Evolutionary conservation across 169 alveolate species (phyloP).

Genomic region (Ichthyophthirius multifiliis): DNA sequence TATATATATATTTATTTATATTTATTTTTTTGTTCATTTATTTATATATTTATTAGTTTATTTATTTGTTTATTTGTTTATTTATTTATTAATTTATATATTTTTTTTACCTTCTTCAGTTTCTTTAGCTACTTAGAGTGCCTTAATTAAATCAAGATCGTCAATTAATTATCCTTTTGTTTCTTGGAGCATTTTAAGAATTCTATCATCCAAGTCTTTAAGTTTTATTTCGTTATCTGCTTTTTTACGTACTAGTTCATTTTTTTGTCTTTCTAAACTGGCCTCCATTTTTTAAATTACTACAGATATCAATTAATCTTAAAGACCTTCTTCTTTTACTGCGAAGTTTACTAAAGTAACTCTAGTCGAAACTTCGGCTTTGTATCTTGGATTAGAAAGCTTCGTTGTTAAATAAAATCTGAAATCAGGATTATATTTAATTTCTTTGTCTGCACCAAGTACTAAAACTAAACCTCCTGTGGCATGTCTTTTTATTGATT

Average conservation of each 20-base stretch:
- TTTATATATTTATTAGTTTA: not conserved
- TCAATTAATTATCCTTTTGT: constrained; percentile 91
- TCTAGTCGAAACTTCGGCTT: constrained; percentile 93
- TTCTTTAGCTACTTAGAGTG: constrained; percentile 78
- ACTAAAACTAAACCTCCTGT: constrained; percentile 70
- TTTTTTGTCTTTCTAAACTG: constrained; percentile 87
- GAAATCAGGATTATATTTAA: constrained; percentile 87
- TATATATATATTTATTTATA: not conserved
- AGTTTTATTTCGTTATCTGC: constrained; percentile 88
- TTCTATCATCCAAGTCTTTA: constrained; percentile 91
- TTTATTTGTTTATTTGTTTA: not conserved
- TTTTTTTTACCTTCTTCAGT: constrained; percentile 78
- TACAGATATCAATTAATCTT: constrained; percentile 88
- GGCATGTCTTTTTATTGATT: constrained; percentile 69
- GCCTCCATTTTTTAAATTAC: constrained; percentile 92
- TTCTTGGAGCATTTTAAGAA: constrained; percentile 86
- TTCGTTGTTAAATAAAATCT: constrained; percentile 93
- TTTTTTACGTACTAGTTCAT: constrained; percentile 86
- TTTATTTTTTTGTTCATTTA: too few relatives aligned
- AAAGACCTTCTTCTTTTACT: constrained; percentile 92
- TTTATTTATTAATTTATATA: not conserved
- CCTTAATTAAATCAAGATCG: constrained; percentile 88
- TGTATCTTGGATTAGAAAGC: constrained; percentile 92
- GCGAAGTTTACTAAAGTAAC: constrained; percentile 92
- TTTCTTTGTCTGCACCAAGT: constrained; percentile 87